Base-by-base conservation (phyloP, 2,329 filamentous ascomycete genomes). In the Aspergillus clavatus region DNA sequence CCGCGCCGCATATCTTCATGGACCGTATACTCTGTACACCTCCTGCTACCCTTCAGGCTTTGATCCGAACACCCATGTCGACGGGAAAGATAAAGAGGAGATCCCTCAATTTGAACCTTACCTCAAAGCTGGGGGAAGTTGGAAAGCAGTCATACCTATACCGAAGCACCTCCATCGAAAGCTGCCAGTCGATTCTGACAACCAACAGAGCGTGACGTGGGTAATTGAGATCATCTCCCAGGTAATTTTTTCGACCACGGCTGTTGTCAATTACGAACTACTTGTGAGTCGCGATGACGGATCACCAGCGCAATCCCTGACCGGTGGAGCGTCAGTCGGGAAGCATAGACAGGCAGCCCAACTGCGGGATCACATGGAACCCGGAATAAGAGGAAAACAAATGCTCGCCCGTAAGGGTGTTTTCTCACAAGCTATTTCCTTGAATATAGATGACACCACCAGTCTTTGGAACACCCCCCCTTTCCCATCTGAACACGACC, bases 31-130 rank as follows among this genome's bases (percentile, higher is more conserved):
- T 0, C 78, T 97, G 28, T 89, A 89, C 59, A 85, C 90, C 39
- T 83, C 90, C 41, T 87, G 89, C 19, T 95, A 94, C 59, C 89
- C 91, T 0, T 78, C 86, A 12, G 81, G 77, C 38, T 97, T 93
- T 72, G 79, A 90, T 59, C 89, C 91, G 2, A 89, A 95, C 68
- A 74, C 77, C 54, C 89, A 88, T 63, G 83, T 86, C 56, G 80
- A 83, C 46, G 76, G 84, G 41, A 78, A 84, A 1, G 79, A 82
- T 42, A 75, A 76, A 42, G 83, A 89, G 71, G 88, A 87, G 38
- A 78, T 85, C 1, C 93, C 93, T 12, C 87, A 95, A 58, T 98
- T 93, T 61, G 93, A 98, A 70, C 91, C 93, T 38, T 91, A 95
- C 74, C 79, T 98, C 62, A 97, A 97, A 74, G 90, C 93, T 7